Base-by-base conservation (phyloP, 208 protist species). In the Acanthamoeba triangularis region DNA sequence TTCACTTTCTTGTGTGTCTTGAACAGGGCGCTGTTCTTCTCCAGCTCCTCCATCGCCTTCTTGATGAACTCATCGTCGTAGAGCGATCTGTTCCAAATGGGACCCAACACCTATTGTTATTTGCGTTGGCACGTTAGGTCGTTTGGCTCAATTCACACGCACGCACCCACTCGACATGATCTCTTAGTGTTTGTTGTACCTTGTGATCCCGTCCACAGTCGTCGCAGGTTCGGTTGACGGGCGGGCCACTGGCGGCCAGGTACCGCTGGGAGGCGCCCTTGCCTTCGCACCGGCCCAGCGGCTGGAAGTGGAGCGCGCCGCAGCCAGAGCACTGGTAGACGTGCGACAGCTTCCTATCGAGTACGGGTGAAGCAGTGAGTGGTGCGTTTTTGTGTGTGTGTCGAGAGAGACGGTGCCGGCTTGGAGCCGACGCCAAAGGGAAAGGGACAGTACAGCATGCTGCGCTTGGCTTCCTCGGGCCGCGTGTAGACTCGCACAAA, bases 311-410 rank as follows among this genome's bases (percentile, higher is more conserved):
- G 94, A 99, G 99, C 5, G 98, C 97, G 23, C 98, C 97, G 97
- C 99, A 99, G 37, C 98, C 97, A 18, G 96, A 98, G 98, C 99
- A 99, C 97, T 99, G 98, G 92, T 98, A 98, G 93, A 99, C 97
- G 90, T 99, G 98, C 20, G 97, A 97, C 61, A 87, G 59, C 92
- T 95, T 95, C 16, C 76, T 87, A 8, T 28, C 20, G 52, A 25
- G 10, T 18, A n/a, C n/a, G n/a, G n/a, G n/a, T n/a, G n/a, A n/a
- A n/a, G n/a, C n/a, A 28, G 23, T 52, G 35, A 20, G 10, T 23
- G n/a, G 69, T 14, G n/a, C n/a, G n/a, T n/a, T n/a, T n/a, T n/a
- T n/a, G n/a, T n/a, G n/a, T n/a, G n/a, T n/a, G n/a, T n/a, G n/a
- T n/a, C n/a, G n/a, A n/a, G n/a, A n/a, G n/a, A n/a, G n/a, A n/a